These are phyloP conservation scores for Sicyos edulis DNA, from an alignment of 306 rosid species.

Conservation along the genomic window DNA sequence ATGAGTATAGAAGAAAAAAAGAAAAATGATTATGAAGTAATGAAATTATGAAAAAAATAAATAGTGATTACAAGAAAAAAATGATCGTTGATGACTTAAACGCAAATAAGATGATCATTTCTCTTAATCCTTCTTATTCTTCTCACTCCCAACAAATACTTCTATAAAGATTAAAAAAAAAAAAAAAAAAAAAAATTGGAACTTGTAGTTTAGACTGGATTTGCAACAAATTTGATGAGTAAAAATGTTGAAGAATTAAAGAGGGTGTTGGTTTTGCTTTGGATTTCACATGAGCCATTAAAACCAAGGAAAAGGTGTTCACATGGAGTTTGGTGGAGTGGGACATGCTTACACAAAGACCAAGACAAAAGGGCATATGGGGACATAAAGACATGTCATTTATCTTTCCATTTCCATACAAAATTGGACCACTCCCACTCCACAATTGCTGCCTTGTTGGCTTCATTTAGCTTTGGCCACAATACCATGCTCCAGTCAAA, in stretches of 20 bases:
- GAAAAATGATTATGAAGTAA: too few relatives aligned
- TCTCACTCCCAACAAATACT: too few relatives aligned
- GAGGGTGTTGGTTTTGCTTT: constrained; percentile 12
- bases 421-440: constrained; percentile 17
- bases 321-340: constrained; percentile 30
- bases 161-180: too few relatives aligned
- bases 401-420: background rate
- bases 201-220: background rate
- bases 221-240: background rate
- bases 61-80: too few relatives aligned
- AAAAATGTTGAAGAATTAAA: background rate
- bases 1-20: too few relatives aligned
- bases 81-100: too few relatives aligned
- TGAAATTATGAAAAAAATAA: too few relatives aligned
- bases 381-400: constrained; percentile 2
- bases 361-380: constrained; percentile 22
- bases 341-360: constrained; percentile 22
- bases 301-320: constrained; percentile 25
- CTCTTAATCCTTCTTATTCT: too few relatives aligned
- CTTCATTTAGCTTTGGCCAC: constrained; percentile 19
- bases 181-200: constrained; percentile 5
- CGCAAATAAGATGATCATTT: too few relatives aligned
- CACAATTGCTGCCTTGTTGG: constrained; percentile 3
- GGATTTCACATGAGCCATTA: constrained; percentile 30
- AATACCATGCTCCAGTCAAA: constrained; percentile 1